These are phyloP conservation scores for Kernera saxatilis DNA, from an alignment of 345 rosid species.

Conservation along the genomic window DNA sequence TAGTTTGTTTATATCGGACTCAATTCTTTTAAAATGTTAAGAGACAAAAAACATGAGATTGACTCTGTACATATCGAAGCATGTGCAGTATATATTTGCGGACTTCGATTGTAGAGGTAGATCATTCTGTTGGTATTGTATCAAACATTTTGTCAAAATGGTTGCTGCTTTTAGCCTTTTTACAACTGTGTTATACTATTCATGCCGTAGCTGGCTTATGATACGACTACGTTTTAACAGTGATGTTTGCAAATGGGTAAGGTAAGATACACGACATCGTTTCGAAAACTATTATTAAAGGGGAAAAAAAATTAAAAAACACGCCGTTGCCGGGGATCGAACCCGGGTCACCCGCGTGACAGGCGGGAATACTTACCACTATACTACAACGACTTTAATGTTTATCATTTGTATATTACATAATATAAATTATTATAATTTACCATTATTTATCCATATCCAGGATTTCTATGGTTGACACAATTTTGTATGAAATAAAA, in stretches of 20 bases:
- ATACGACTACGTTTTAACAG: too few relatives aligned
- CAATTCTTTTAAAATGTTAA: conserved; percentile 11
- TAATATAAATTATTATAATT: too few relatives aligned
- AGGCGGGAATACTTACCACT: conserved; percentile 77
- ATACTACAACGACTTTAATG: conserved; percentile 81
- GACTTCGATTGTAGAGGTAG: background rate
- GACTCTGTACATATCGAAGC: conserved; percentile 20
- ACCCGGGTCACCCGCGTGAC: conserved; percentile 88
- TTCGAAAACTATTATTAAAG: too few relatives aligned
- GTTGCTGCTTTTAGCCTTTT: background rate
- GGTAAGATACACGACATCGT: too few relatives aligned
- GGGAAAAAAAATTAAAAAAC: too few relatives aligned
- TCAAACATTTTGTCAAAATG: background rate
- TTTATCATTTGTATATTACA: too few relatives aligned
- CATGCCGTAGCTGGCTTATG: too few relatives aligned
- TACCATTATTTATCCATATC: background rate
- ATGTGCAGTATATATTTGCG: background rate
- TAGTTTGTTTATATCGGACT: background rate
- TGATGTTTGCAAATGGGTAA: too few relatives aligned
- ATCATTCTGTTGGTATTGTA: background rate
- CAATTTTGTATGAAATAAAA: background rate
- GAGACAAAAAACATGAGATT: background rate
- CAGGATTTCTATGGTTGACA: conserved; percentile 11
- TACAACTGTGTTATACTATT: background rate
- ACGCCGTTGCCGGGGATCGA: conserved; percentile 91